Base-by-base conservation (phyloP, 495 filamentous ascomycete species). In the Tricharina praecox region DNA sequence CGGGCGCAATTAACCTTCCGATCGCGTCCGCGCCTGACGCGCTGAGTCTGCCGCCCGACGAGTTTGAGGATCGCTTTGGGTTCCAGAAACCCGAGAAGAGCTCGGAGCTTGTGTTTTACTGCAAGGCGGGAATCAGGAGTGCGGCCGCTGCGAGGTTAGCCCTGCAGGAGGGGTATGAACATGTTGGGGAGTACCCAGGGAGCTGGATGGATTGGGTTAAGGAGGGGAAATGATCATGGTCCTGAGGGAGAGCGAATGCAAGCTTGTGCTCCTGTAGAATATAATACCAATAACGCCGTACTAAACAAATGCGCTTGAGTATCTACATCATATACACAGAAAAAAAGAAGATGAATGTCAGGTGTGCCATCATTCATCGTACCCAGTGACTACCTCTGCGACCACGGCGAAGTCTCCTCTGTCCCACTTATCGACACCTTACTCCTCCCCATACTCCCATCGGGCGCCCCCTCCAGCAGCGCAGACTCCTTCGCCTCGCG, bases 121-220 rank as follows among this genome's bases (percentile, higher is more conserved):
- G 90, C 63, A 88, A 82, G 66, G 76, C 84, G 0, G 90, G 90
- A 2, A 85, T 95, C 48, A 71, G 90, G 63, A 81, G 80, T 55
- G 62, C 69, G 18, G 74, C 81, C 3, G 88, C 87, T n/a, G 85
- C 87, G 20, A 70, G 76, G 58, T 61, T 95, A 66, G 88, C 88
- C 41, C 66, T 67, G 41, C 71, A 79, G 63, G 76, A 75, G 10
- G 88, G 90, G 20, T 95, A 80, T 71, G 64, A 67, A 26, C 71
- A 68, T 26, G 69, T 87, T 0, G 78, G 76, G 30, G 85, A 94
- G 68, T 94, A 90, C 66, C 68, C 70, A 4, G 88, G 90, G 5
- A 90, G 83, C 66, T 95, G 85, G 85, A 38, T 81, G 53, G 88
- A 95, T 64, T 97, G 88, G 88, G 69, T 67, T 52, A 70, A 59